A percentile compares a stretch with the other conserved stretches of the same genome.
Conservation (phyloP, 108 stramenopile species). For the Poteriospumella lacustris region DNA sequence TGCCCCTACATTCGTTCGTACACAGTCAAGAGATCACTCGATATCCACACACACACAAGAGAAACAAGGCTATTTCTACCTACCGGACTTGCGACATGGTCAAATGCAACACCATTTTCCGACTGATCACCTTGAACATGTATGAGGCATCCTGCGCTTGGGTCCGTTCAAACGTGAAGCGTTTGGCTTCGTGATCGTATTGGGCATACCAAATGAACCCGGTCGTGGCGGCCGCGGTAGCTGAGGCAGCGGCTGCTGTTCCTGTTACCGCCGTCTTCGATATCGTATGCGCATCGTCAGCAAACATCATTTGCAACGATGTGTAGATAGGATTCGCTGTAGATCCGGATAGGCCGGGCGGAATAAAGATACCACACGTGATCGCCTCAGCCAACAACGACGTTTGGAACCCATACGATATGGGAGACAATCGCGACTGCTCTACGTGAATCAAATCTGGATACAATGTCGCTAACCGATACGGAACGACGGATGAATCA, state of each 20-base stretch:
- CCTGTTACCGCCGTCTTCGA: too few species aligned
- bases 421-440: background rate
- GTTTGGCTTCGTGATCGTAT: too few species aligned
- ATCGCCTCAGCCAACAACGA: background rate
- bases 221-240: too few species aligned
- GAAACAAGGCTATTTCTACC: background rate
- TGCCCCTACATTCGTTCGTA: background rate
- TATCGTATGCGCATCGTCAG: too few species aligned
- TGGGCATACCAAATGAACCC: too few species aligned
- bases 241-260: too few species aligned
- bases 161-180: too few species aligned
- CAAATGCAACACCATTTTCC: background rate
- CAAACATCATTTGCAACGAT: too few species aligned
- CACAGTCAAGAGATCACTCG: background rate
- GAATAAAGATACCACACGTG: background rate
- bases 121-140: background rate
- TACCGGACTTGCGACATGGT: conserved; percentile 18
- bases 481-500: background rate
- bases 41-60: background rate
- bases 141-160: too few species aligned
- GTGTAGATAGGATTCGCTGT: too few species aligned
- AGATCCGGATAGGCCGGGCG: background rate
- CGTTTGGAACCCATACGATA: conserved; percentile 15
- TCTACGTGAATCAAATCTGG: conserved; percentile 1
- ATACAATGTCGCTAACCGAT: background rate